These are phyloP conservation scores for Lactifluus volemus DNA, from an alignment of 768 basidiomycete species.

Conservation along the genomic window DNA sequence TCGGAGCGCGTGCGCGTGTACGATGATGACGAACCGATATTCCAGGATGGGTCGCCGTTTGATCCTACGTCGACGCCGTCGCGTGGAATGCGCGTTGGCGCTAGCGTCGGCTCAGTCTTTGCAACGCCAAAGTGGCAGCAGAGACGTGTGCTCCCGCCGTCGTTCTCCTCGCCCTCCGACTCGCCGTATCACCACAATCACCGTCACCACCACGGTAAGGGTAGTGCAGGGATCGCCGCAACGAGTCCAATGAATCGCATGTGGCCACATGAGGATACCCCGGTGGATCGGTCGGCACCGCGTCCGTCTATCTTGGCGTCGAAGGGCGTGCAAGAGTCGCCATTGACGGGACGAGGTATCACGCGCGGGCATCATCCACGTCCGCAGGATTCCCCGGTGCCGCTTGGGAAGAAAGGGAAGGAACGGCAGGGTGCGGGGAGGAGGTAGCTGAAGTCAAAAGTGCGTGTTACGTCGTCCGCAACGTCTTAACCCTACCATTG, in stretches of 20 bases:
- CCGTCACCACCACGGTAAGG: background rate
- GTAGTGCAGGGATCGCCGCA: background rate
- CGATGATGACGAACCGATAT: constrained; percentile 19
- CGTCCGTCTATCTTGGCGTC: constrained; percentile 3
- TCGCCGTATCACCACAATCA: constrained; percentile 1
- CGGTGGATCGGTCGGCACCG: constrained; percentile 10
- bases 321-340: constrained; percentile 7
- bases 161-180: background rate
- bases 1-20: constrained; percentile 25
- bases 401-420: constrained; percentile 13
- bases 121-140: constrained; percentile 19
- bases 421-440: constrained; percentile 8
- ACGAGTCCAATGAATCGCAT: background rate
- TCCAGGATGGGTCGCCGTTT: constrained; percentile 45
- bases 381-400: constrained; percentile 1
- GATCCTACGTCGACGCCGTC: constrained; percentile 78
- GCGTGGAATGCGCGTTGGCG: constrained; percentile 45
- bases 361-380: background rate
- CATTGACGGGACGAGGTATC: background rate
- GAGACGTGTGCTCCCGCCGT: background rate
- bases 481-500: too few species aligned
- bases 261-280: constrained; percentile 3
- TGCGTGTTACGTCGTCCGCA: too few species aligned
- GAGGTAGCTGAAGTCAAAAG: background rate
- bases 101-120: constrained; percentile 9